Evolutionary conservation across 192 early-diverging fungal species (phyloP), one percentile per base, ranked within the genome.

Genomic region (Phycomyces blakesleeanus): DNA sequence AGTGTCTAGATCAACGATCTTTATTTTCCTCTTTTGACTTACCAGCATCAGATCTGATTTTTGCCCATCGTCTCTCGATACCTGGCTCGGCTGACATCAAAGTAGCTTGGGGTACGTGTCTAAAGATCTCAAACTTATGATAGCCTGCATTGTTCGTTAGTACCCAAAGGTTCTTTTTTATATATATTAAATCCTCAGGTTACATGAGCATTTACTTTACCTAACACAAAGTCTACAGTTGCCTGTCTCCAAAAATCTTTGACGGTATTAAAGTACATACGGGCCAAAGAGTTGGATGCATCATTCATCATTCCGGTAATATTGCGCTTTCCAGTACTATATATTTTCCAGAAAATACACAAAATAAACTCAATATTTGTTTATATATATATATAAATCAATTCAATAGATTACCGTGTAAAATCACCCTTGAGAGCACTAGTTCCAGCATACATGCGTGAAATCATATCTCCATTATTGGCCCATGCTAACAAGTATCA

Each of bases 341-440:
- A 37, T 26, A 37, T 10, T 12, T n/a, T 41, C 6, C 8, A 39
- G 16, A 39, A 42, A 44, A 22, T 1, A 42, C 52, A 12, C 39
- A 61, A 7, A 55, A 63, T 12, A 25, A 63, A 53, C 16, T 2
- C 25, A 2, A 25, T 59, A 3, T 7, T 25, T 24, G 0, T 20
- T 37, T 22, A 51, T n/a, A 51, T 38, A 12, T 50, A 14, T 47
- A 47, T n/a, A 51, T 38, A 12, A 39, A 14, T 47, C 2, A 11
- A n/a, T 7, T 12, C 44, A n/a, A 47, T 47, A 11, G 18, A 2
- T 60, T 69, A 72, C 66, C 89, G 69, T 5, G 88, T 91, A 64
- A 87, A 91, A 61, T 91, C 90, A 7, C 88, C 87, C 57, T 90
- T 89, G 67, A 91, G 73, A 2, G 90, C 88, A 66, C 84, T 86